Evolutionary conservation across 1,284 basidiomycete genomes (phyloP).

Genomic region (Ceratobasidium sp.): DNA sequence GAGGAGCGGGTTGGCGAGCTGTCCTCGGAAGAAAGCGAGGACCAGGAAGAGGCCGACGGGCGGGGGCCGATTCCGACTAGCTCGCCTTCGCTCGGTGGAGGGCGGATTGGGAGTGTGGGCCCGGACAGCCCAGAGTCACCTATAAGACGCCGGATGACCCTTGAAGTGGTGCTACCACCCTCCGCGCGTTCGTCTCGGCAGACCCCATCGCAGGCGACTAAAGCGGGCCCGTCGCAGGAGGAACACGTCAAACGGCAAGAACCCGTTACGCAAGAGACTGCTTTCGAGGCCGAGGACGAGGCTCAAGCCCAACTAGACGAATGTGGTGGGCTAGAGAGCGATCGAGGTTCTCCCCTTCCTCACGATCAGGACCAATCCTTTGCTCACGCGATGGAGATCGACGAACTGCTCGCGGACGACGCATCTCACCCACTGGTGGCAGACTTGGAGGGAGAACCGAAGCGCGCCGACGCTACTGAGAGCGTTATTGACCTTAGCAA

Average conservation of each 20-base stretch:
- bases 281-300: background rate
- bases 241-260: background rate
- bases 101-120: background rate
- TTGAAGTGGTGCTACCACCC: background rate
- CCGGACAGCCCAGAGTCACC: background rate
- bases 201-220: background rate
- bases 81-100: conserved; percentile 18
- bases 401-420: conserved; percentile 14
- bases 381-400: conserved; percentile 34
- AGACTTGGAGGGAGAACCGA: background rate
- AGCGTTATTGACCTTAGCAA: conserved; percentile 19
- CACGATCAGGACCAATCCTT: conserved; percentile 21
- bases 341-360: background rate
- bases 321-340: background rate
- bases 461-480: background rate
- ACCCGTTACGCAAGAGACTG: background rate
- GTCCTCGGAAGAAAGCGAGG: background rate
- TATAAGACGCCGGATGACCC: background rate
- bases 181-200: conserved; percentile 3
- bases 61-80: conserved; percentile 5
- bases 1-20: background rate
- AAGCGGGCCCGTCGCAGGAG: background rate
- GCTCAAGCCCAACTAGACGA: background rate
- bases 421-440: background rate
- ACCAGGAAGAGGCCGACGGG: background rate